Evolutionary conservation across 2,329 filamentous ascomycete species (phyloP), one percentile per base, ranked within the genome.

Genomic region (Dryadomyces sulphureus): DNA sequence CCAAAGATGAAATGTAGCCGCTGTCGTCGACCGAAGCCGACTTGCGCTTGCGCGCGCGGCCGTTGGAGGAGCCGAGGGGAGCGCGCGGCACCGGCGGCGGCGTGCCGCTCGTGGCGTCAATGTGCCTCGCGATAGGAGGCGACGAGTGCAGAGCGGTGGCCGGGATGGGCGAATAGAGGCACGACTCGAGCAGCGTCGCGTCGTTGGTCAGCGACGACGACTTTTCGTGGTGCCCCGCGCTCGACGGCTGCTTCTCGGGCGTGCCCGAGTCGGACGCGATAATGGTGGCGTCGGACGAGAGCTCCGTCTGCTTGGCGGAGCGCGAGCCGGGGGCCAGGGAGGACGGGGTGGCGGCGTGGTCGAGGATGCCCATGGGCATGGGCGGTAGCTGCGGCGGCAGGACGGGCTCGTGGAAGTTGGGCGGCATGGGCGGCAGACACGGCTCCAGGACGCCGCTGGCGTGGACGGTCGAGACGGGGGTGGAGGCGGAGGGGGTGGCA

Each of bases 1-100:
- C 89, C 17, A 96, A 73, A 0, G 89, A 95, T 1, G 92, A 96
- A 60, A 94, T 94, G 63, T 96, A 98, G 36, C 92, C 92, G 59
- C 90, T 96, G 62, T 98, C 92, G 57, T 76, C 86, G 68, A 93
- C 81, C 12, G 83, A 81, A 25, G 76, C 75, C 56, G 84, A 77
- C 61, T 87, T 90, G 53, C 84, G 81, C 64, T 85, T 86, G 53
- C 81, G 79, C 35, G 79, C 75, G 44, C 77, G 78, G 43, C 69
- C 66, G 38, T 72, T 72, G n/a, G 84, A 84, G 8, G 52, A 54
- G 1, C 43, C 45, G 6, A 52, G 21, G 34, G 72, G 67, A 41
- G 77, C 71, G 47, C 74, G 72, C 35, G 73, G 72, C 43, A 74
- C 71, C 21, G 83, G 80, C 27, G 88, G 86, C 17, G 90, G 86